These are phyloP conservation scores for Solanum bulbocastanum DNA, from an alignment of 257 asterid genomes.

Conservation along the genomic window DNA sequence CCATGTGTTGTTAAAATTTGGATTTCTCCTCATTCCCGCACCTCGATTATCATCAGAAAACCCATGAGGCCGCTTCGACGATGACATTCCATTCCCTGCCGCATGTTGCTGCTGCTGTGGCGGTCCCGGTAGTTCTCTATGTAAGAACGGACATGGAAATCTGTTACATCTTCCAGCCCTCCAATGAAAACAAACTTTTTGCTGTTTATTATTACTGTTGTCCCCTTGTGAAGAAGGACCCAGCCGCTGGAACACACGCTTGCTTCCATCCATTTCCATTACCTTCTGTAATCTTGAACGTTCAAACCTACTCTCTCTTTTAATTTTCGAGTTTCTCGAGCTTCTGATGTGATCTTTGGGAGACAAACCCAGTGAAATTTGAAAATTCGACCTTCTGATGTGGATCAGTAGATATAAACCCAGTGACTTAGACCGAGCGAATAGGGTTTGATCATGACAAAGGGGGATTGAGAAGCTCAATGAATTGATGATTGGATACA, in stretches of 20 bases:
- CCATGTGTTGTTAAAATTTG: conserved; percentile 56
- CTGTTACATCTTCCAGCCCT: conserved; percentile 78
- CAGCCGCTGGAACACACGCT: conserved; percentile 49
- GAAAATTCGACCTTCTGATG: neutral
- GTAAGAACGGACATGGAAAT: conserved; percentile 61
- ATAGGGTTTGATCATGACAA: conserved; percentile 14
- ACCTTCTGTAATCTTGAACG: neutral
- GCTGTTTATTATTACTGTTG: conserved; percentile 25
- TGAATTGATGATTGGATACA: neutral
- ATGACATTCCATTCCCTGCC: conserved; percentile 23
- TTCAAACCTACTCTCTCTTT: neutral
- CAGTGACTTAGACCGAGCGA: neutral
- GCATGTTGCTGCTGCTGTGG: conserved; percentile 5
- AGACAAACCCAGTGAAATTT: neutral
- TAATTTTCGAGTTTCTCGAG: neutral
- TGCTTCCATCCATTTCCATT: conserved; percentile 79
- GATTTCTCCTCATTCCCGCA: conserved; percentile 39
- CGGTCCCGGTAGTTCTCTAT: conserved; percentile 51
- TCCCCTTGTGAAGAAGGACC: conserved; percentile 35
- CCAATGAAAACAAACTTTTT: conserved; percentile 75
- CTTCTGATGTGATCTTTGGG: neutral
- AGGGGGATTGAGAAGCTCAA: neutral
- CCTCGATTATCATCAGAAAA: conserved; percentile 40
- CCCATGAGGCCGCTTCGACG: conserved; percentile 60
- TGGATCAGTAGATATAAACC: neutral